Percentiles rank a stretch among this genome's conserved stretches.
These are phyloP conservation scores for Curvularia verruculosa DNA, from an alignment of 2,329 filamentous ascomycete genomes.

Conservation along the genomic window DNA sequence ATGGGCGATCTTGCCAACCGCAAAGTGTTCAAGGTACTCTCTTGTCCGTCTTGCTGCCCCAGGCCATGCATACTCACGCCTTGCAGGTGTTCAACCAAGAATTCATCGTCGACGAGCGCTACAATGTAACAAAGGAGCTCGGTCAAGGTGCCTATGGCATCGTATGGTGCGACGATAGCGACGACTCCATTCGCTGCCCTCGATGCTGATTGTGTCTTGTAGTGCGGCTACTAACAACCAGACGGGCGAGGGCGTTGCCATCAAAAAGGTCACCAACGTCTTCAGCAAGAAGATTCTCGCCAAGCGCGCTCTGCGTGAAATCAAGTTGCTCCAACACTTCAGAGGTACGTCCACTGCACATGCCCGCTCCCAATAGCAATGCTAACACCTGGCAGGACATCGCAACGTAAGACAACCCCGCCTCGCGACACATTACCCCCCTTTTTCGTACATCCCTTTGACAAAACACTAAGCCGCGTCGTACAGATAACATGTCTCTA, in stretches of 20 bases:
- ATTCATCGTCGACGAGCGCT: conserved; percentile 97
- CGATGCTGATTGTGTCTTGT: conserved; percentile 35
- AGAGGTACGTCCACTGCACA: conserved; percentile 54
- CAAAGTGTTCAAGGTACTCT: conserved; percentile 61
- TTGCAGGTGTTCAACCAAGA: conserved; percentile 87
- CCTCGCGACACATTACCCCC: conserved; percentile 57
- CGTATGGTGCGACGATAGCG: conserved; percentile 73
- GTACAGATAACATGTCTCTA: conserved; percentile 94
- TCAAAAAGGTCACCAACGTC: conserved; percentile 99
- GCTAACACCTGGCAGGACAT: conserved; percentile 49
- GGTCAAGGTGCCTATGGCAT: conserved; percentile 98
- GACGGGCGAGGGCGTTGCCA: conserved; percentile 90
- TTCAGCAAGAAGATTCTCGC: conserved; percentile 99
- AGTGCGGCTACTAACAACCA: conserved; percentile 92
- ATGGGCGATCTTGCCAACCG: conserved; percentile 71
- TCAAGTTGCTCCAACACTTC: conserved; percentile 98
- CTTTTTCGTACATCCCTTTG: conserved; percentile 2
- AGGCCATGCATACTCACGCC: conserved; percentile 4
- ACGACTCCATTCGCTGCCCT: conserved; percentile 2
- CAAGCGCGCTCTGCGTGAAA: conserved; percentile 96
- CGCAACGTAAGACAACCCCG: conserved; percentile 50
- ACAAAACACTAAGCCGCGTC: conserved; percentile 47
- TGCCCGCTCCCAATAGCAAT: conserved; percentile 4
- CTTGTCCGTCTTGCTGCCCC: neutral
- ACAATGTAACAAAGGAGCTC: conserved; percentile 98